Evolutionary conservation across 805 yeast genomes (phyloP), one percentile per base, ranked within the genome.

Genomic region (Grigorovia jiainica): DNA sequence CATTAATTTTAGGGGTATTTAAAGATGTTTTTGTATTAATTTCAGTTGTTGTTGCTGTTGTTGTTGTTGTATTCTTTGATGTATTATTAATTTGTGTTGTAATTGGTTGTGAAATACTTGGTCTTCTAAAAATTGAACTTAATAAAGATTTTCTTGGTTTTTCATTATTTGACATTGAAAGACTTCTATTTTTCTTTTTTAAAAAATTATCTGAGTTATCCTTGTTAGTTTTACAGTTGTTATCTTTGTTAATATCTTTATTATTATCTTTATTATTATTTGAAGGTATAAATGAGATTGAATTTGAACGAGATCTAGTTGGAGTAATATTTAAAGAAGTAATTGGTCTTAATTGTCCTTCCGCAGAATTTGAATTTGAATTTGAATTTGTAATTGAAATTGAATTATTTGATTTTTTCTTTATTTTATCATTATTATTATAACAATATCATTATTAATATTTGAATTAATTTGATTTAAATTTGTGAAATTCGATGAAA

Each of bases 141-240:
- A 55, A 53, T 18, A 57, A 40, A 15, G 61, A 56, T 43, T 50
- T 57, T 33, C 50, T 57, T 13, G 64, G 51, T 44, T 54, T 52
- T 7, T 30, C 24, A 16, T 13, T 13, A 33, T 19, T 38, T 11
- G 37, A 13, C 15, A n/a, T 15, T 2, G 41, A 38, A 13, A 29
- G 20, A n/a, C 27, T 38, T 20, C 41, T 38, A 13, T 13, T 27
- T 27, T 27, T 27, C n/a, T 27, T 27, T 15, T 13, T 27, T 11
- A 10, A n/a, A n/a, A n/a, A n/a, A n/a, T n/a, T n/a, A n/a, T n/a
- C n/a, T n/a, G n/a, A n/a, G n/a, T n/a, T 13, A 11, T 13, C n/a
- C 7, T 10, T 3, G 31, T 27, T 27, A 2, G 6, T 7, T 3
- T 27, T 27, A 13, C 16, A 3, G n/a, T 10, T 13, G 16, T 27